Evolutionary conservation across 2,329 filamentous ascomycete species (phyloP), one percentile per base, ranked within the genome.

Genomic region (Colletotrichum lindemuthianum): DNA sequence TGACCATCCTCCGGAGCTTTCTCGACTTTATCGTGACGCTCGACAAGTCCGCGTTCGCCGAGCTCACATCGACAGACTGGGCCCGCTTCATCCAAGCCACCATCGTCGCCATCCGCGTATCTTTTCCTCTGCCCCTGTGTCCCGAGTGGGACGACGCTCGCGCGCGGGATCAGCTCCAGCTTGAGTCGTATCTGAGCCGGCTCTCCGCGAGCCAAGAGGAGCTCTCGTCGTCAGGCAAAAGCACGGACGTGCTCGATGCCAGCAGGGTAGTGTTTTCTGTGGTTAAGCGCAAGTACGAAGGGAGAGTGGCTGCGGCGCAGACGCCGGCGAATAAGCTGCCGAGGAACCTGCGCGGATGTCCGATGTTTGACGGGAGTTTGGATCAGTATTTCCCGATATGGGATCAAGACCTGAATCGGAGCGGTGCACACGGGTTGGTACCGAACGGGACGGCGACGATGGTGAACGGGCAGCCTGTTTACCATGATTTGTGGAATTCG

Each of bases 301-400:
- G 72, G 47, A 76, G 81, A 34, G 68, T 81, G 4, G 77, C 75
- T 3, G 71, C 72, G 50, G 66, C 79, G 44, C 72, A 76, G 50
- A 65, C 47, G 39, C 55, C 59, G 44, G 59, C 65, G 11, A 64
- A 70, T 7, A 60, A 70, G 50, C 67, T 71, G 15, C 57, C 67
- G 2, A 65, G 67, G 15, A 49, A 15, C 33, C 41, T 65, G n/a
- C 65, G 71, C 15, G 75, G 73, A 5, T 86, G 84, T 63, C 84
- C 84, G 12, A 82, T 86, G 80, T 73, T 85, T 44, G 83, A 86
- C 66, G 81, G 79, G 8, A 84, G 77, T 60, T 66, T 86, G 61
- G 78, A 83, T n/a, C 69, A 74, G 37, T 84, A 81, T 50, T 72
- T 83, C 33, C 74, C 78, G 0, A 69, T 77, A 32, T 85, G 83